Conservation (phyloP, 2,329 filamentous ascomycete genomes). For the Apiospora hydei region DNA sequence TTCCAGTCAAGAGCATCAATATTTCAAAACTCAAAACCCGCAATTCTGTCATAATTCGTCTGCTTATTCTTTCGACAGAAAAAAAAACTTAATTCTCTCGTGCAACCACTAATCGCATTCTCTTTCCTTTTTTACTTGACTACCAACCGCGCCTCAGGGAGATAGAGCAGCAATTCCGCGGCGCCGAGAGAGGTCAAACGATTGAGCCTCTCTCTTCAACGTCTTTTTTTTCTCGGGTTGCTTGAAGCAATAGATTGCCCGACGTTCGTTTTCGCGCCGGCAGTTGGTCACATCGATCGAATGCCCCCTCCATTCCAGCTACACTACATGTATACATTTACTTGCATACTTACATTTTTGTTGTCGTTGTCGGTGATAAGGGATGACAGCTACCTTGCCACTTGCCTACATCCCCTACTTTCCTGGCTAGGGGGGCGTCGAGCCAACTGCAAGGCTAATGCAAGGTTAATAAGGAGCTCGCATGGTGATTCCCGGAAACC, state of each 20-base stretch:
- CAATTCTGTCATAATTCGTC: constrained; percentile 17
- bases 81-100: not conserved
- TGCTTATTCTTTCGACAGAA: not conserved
- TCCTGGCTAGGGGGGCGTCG: not conserved
- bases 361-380: not conserved
- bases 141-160: not conserved
- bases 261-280: not conserved
- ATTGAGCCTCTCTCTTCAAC: constrained; percentile 8
- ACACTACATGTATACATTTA: not conserved
- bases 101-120: constrained; percentile 1
- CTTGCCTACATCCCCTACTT: not conserved
- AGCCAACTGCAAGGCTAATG: constrained; percentile 29
- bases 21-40: constrained; percentile 14
- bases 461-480: constrained; percentile 28
- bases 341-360: not conserved
- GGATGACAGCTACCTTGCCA: not conserved
- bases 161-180: not conserved
- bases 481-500: constrained; percentile 27
- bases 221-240: not conserved
- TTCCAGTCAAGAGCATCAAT: constrained; percentile 11
- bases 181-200: not conserved
- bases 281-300: not conserved
- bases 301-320: not conserved
- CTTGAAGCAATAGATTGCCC: not conserved
- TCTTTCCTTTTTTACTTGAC: not conserved